These are phyloP conservation scores for Chytridium lagenaria DNA, from an alignment of 371 early-diverging fungal genomes.

Conservation along the genomic window DNA sequence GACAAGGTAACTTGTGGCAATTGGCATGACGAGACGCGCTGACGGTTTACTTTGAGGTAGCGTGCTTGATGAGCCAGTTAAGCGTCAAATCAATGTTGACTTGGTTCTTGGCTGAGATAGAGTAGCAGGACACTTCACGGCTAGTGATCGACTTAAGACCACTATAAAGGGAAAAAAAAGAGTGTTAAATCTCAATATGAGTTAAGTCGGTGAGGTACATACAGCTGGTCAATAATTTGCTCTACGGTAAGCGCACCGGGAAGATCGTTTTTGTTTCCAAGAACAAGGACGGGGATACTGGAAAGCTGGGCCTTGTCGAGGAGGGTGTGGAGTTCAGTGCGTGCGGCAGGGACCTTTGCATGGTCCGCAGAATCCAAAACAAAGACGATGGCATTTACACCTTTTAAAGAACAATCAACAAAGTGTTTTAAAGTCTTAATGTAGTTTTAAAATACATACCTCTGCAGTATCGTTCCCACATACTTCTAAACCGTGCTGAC, in stretches of 20 bases:
- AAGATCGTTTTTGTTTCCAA: conserved; percentile 99
- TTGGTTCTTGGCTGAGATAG: conserved; percentile 97
- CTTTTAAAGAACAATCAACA: conserved; percentile 35
- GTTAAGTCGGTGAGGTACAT: conserved; percentile 38
- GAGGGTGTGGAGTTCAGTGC: conserved; percentile 87
- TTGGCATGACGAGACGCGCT: neutral
- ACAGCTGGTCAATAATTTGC: conserved; percentile 89
- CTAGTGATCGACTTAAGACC: conserved; percentile 88
- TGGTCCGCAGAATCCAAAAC: conserved; percentile 96
- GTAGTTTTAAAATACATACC: too few species aligned
- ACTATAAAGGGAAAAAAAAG: conserved; percentile 53
- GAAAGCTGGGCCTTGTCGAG: conserved; percentile 91
- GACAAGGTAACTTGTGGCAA: neutral
- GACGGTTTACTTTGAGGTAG: conserved; percentile 31
- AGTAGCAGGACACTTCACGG: conserved; percentile 98
- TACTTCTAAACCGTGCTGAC: conserved; percentile 93
- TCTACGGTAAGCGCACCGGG: conserved; percentile 89
- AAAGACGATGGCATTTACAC: conserved; percentile 98
- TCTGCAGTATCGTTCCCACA: conserved; percentile 94
- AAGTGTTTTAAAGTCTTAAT: too few species aligned
- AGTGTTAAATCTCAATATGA: neutral
- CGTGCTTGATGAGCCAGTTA: conserved; percentile 94
- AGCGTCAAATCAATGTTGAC: conserved; percentile 97
- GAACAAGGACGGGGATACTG: conserved; percentile 93
- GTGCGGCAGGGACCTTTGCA: conserved; percentile 88